phyloP scores from a whole-genome alignment of 306 rosid genomes.

The Glycine soja region DNA sequence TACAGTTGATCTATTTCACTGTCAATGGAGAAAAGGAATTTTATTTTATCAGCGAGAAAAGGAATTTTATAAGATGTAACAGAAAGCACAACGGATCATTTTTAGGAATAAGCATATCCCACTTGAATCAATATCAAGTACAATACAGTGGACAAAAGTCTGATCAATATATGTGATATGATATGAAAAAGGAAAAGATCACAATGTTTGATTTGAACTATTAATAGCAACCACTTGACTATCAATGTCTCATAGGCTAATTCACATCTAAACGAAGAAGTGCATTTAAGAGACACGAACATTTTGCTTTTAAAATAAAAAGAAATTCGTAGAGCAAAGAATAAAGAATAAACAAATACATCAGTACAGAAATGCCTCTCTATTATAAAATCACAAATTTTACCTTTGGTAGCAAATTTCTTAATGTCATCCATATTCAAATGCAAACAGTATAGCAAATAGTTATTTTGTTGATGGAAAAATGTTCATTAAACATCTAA shows the following conservation, averaged over 20 bases:
- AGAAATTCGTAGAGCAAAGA: slow-evolving; percentile 13
- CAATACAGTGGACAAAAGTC: slow-evolving; percentile 17
- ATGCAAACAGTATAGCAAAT: slow-evolving; percentile 15
- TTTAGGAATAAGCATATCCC: slow-evolving; percentile 9
- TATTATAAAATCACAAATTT: slow-evolving; percentile 2
- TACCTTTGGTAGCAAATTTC: background rate
- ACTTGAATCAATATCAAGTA: slow-evolving; percentile 29
- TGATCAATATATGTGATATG: background rate
- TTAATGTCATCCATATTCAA: slow-evolving; percentile 8
- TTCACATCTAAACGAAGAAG: background rate
- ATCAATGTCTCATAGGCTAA: background rate
- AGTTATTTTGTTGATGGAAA: slow-evolving; percentile 9
- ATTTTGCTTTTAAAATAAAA: background rate
- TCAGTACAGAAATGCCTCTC: slow-evolving; percentile 28
- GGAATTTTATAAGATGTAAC: slow-evolving; percentile 36
- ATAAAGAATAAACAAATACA: background rate
- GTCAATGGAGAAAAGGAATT: slow-evolving; percentile 49
- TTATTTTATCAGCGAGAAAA: no score
- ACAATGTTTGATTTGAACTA: slow-evolving; percentile 6
- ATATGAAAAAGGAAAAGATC: background rate
- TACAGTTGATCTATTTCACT: slow-evolving; percentile 89
- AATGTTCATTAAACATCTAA: background rate
- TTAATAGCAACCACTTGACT: slow-evolving; percentile 4
- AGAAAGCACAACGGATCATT: slow-evolving; percentile 24
- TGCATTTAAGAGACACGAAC: background rate